Base-by-base conservation (phyloP, 129 eudicot species). In the Tagetes patula region DNA sequence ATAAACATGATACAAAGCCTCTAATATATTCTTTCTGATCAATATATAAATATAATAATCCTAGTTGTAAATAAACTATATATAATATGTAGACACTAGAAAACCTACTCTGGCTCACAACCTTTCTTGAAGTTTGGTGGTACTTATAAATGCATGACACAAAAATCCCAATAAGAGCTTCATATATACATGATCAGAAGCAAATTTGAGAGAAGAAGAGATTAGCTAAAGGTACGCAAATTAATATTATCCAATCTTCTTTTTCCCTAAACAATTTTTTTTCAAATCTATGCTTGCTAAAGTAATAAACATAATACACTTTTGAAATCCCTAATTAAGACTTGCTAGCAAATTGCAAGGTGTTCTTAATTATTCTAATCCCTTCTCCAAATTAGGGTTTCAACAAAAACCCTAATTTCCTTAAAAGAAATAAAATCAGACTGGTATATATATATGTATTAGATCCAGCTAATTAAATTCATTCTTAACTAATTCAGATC, bases 321-420 rank as follows among this genome's bases (percentile, higher is more conserved):
- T 72, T 30, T 72, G 37, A 20, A 27, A 20, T 14, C 13, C 27
- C 27, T 20, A 20, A 20, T 20, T 20, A 20, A 20, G 27, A 20
- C 27, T 20, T 20, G 27, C 27, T 20, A 20, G 27, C 27, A 20
- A 20, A 20, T 20, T 20, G 27, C 27, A 20, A 20, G 27, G 27
- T 20, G 27, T 20, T 20, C 27, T 20, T 20, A 20, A 20, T 20
- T 20, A 20, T 20, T 20, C 27, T 20, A 20, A 20, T 20, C 27
- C 27, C 27, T 20, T 20, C 27, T 3, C 43, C 43, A 40, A 6
- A 6, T 34, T 5, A 1, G 74, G 20, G 33, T 43, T 39, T 63
- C 31, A 40, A 5, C 6, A 37, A n/a, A 73, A 61, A 46, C 69
- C 46, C 69, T 61, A 61, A 5, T 48, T 59, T 73, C 27, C 60